phyloP scores from a whole-genome alignment of 2,329 filamentous ascomycete species.

The Trichoderma breve region DNA sequence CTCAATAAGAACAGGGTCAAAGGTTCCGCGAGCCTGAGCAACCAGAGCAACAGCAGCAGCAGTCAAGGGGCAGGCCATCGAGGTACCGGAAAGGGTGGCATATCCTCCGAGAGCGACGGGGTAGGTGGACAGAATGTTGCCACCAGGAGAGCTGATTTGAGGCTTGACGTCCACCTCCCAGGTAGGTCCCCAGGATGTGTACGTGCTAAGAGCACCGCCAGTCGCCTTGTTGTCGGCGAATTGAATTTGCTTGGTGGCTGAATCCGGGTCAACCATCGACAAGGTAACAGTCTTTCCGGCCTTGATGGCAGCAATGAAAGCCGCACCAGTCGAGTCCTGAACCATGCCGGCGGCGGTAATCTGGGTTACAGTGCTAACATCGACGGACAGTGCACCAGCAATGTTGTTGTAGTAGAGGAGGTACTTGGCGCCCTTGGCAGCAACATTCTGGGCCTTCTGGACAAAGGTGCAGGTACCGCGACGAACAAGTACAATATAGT shows the following conservation, averaged over 20 bases:
- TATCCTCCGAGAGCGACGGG: constrained; percentile 48
- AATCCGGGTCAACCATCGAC: constrained; percentile 42
- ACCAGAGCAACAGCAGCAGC: constrained; percentile 56
- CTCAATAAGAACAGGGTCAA: constrained; percentile 50
- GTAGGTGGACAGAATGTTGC: constrained; percentile 58
- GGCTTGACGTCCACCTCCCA: constrained; percentile 59
- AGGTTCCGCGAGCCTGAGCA: constrained; percentile 49
- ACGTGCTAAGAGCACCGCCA: constrained; percentile 52
- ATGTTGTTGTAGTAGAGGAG: constrained; percentile 61
- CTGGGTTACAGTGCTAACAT: constrained; percentile 29
- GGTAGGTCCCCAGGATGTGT: constrained; percentile 60
- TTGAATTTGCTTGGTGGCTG: constrained; percentile 28
- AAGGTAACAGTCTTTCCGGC: constrained; percentile 44
- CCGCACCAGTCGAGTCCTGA: constrained; percentile 39
- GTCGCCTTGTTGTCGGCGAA: constrained; percentile 40
- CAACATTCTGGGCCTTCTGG: constrained; percentile 53
- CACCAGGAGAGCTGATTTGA: constrained; percentile 55
- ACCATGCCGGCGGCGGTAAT: constrained; percentile 44
- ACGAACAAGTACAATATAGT: constrained; percentile 58
- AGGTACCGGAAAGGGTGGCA: constrained; percentile 54
- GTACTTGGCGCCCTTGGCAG: constrained; percentile 56
- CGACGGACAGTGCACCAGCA: constrained; percentile 34
- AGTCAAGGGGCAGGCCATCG: constrained; percentile 58
- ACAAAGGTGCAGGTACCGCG: constrained; percentile 57
- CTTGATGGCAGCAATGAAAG: constrained; percentile 45